Conservation (phyloP, 2,329 filamentous ascomycete genomes). For the Xylariaceae sp. region DNA sequence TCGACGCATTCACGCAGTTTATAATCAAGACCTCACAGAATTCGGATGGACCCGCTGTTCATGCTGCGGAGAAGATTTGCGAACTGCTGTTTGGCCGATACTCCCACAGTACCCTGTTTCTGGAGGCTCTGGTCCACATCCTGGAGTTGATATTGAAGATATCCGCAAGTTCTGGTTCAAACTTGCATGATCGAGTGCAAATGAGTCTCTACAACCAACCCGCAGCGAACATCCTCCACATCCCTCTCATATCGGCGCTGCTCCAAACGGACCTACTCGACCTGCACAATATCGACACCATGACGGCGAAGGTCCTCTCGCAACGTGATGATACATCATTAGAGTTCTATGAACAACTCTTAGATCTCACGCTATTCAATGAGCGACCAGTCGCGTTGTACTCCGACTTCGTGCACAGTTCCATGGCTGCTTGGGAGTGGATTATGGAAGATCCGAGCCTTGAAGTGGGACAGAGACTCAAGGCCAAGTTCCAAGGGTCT, state of each 20-base stretch:
- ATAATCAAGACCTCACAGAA: slow-evolving; percentile 59
- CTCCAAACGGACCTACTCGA: slow-evolving; percentile 57
- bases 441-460: slow-evolving; percentile 66
- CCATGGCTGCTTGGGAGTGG: slow-evolving; percentile 79
- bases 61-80: slow-evolving; percentile 56
- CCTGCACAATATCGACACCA: slow-evolving; percentile 61
- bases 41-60: slow-evolving; percentile 55
- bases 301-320: slow-evolving; percentile 67
- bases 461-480: slow-evolving; percentile 62
- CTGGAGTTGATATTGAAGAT: slow-evolving; percentile 58
- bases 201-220: slow-evolving; percentile 53
- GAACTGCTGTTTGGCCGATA: slow-evolving; percentile 48
- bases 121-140: slow-evolving; percentile 59
- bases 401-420: slow-evolving; percentile 77
- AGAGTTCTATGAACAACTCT: slow-evolving; percentile 71
- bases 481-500: slow-evolving; percentile 51
- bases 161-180: slow-evolving; percentile 41
- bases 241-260: slow-evolving; percentile 53
- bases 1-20: slow-evolving; percentile 56
- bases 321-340: slow-evolving; percentile 67
- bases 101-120: slow-evolving; percentile 50
- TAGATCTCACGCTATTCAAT: slow-evolving; percentile 73
- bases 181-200: slow-evolving; percentile 50
- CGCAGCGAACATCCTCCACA: slow-evolving; percentile 49
- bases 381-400: slow-evolving; percentile 73